A percentile compares a stretch with the other conserved stretches of the same genome.
phyloP scores from a whole-genome alignment of 208 protist genomes.

The Trypanosomatidae sp. region DNA sequence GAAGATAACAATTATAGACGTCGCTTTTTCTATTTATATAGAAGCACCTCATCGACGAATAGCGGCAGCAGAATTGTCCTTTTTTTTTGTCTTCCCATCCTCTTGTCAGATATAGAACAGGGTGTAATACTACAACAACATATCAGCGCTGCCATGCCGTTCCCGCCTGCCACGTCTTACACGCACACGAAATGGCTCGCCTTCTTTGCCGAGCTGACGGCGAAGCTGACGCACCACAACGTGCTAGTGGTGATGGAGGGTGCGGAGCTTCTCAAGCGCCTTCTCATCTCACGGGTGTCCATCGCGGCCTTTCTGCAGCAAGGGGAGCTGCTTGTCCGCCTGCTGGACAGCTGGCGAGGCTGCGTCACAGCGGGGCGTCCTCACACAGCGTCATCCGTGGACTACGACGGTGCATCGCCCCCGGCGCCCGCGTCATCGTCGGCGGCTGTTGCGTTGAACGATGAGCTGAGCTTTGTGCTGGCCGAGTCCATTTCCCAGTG shows the following conservation, averaged over 20 bases:
- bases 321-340: constrained; percentile 50
- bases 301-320: constrained; percentile 80
- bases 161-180: constrained; percentile 46
- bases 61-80: background rate
- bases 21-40: too few species aligned
- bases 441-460: constrained; percentile 29
- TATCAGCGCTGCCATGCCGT: constrained; percentile 39
- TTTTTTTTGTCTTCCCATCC: too few species aligned
- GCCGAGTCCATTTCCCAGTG: constrained; percentile 66
- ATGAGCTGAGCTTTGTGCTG: constrained; percentile 62
- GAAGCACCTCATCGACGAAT: too few species aligned
- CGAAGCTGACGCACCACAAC: constrained; percentile 85
- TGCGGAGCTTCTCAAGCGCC: constrained; percentile 69
- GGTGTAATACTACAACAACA: too few species aligned
- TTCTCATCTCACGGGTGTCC: constrained; percentile 69
- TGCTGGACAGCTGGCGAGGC: constrained; percentile 60
- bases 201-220: constrained; percentile 86
- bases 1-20: too few species aligned
- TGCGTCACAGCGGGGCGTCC: constrained; percentile 34
- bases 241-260: constrained; percentile 75
- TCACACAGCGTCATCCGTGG: background rate
- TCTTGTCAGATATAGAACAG: too few species aligned
- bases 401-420: background rate
- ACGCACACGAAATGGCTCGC: constrained; percentile 80
- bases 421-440: background rate